Evolutionary conservation across 805 yeast genomes (phyloP), one percentile per base, ranked within the genome.

Genomic region (Saturnispora gosingensis): DNA sequence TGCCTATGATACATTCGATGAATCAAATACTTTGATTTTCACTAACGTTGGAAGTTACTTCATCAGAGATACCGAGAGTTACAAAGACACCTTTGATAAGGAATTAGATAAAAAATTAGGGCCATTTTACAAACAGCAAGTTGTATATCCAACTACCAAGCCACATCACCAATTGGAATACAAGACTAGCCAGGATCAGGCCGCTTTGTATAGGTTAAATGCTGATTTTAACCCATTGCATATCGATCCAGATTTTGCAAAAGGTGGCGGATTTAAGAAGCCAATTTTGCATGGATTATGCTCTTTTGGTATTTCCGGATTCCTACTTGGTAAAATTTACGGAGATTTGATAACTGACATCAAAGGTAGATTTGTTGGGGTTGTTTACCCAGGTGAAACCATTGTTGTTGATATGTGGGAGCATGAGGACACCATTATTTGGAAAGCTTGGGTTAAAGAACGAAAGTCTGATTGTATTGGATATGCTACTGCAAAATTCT

Each of bases 181-280:
- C 60, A 69, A 75, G 57, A 85, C 93, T 2, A 64, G 75, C 27
- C 73, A 68, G 43, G 86, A 89, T 66, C 88, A 82, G 67, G 97
- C 97, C 45, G 88, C 96, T 4, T 69, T 90, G 51, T 91, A 91
- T 73, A 80, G 99, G 67, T 74, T 91, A 55, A 83, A 91, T 55
- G 98, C 97, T 50, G 99, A 91, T 73, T 83, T 82, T 68, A 91
- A 91, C 69, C 99, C 99, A 54, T 77, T 91, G 60, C 99, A 90
- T 72, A 83, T 91, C 65, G 98, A 91, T 71, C 97, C 98, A 18
- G 74, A 67, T 30, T 85, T 90, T 69, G 97, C 98, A 15, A 79
- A 82, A 56, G 86, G 86, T 52, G 97, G 91, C 46, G 85, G 84
- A 55, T 91, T 91, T 67, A 81, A 81, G 46, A 71, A 73, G 51